Evolutionary conservation across 2,329 filamentous ascomycete genomes (phyloP), one percentile per base, ranked within the genome.

Genomic region (Curvularia lunata): DNA sequence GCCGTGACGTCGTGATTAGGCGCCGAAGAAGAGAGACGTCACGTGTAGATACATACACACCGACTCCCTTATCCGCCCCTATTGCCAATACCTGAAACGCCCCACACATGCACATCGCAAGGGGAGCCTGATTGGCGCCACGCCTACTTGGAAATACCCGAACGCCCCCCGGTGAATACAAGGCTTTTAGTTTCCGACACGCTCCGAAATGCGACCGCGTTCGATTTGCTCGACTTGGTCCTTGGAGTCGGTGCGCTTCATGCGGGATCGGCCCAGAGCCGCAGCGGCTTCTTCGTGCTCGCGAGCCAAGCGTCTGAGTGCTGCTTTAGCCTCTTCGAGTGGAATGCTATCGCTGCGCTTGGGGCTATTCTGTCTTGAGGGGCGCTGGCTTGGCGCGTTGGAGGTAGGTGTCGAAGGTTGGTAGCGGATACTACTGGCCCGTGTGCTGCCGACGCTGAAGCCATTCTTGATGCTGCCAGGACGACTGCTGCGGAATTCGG

Each of bases 251-350:
- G 60, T 54, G 48, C 63, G 61, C 19, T 47, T 52, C 50, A 57
- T 57, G 50, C 54, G 54, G 46, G 50, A 57, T 21, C 54, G 52
- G 7, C 52, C 52, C n/a, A 61, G 34, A 16, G 61, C 62, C 37
- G 59, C 61, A n/a, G 66, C 59, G 21, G 68, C 69, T 27, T 68
- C 69, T 18, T 70, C 64, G n/a, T 71, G 72, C 41, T 73, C 67
- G 8, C 63, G 58, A 8, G 71, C 71, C 59, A 74, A 58, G 32
- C 62, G 63, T 23, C 69, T 63, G 51, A 75, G 54, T 4, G 64
- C 65, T 3, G 63, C 60, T 40, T 68, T 71, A 16, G 69, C 71
- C 37, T 73, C 71, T 45, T 72, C 69, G 10, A 73, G 64, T n/a
- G 68, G 66, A 25, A 74, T 55, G 49, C 69, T 66, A 18, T 70